Conservation (phyloP, 129 eudicot genomes). For the Lactuca sativa region DNA sequence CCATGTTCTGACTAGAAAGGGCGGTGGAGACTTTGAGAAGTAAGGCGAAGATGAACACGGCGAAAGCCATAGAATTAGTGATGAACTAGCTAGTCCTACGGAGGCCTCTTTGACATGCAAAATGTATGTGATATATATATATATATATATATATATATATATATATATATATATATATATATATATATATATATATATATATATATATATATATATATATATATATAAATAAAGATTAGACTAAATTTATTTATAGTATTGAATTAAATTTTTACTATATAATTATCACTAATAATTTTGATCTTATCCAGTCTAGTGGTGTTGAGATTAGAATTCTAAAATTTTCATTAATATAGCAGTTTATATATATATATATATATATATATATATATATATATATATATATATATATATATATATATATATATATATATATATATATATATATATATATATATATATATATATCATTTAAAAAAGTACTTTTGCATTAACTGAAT, state of each 20-base stretch:
- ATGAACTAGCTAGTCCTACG: neutral
- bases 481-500: conserved; percentile 23
- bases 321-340: no score
- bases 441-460: neutral
- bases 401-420: neutral
- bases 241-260: no score
- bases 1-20: conserved; percentile 3
- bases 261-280: no score
- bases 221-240: no score
- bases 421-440: no score
- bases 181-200: no score
- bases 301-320: no score
- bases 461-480: neutral
- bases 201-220: no score
- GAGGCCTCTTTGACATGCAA: conserved; percentile 13
- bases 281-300: no score
- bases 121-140: neutral
- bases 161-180: neutral
- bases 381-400: neutral
- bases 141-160: neutral
- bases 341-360: no score
- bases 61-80: conserved; percentile 26
- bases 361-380: neutral
- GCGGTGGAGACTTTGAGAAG: no score
- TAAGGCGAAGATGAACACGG: neutral